These are phyloP conservation scores for Cardamine occulta DNA, from an alignment of 345 rosid species.

Conservation along the genomic window DNA sequence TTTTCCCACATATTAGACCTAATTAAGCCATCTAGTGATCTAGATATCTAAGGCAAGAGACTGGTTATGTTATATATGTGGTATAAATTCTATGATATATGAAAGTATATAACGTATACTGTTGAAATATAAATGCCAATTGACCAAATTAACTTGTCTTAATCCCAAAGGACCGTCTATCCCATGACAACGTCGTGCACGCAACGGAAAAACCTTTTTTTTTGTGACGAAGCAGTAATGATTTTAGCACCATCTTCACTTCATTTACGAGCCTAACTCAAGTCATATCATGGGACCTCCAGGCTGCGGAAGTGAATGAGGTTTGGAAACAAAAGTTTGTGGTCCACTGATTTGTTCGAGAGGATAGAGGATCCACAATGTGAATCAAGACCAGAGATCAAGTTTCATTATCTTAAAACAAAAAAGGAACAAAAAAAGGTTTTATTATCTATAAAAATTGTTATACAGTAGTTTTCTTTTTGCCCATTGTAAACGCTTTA, in stretches of 20 bases:
- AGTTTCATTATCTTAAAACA: too few species aligned
- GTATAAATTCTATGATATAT: not conserved
- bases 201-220: constrained; percentile 25
- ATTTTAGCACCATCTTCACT: constrained; percentile 17
- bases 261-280: not conserved
- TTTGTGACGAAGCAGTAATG: constrained; percentile 7
- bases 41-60: constrained; percentile 26
- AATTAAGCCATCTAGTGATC: constrained; percentile 6
- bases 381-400: not conserved
- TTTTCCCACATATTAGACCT: constrained; percentile 2
- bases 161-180: constrained; percentile 27
- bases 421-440: too few species aligned
- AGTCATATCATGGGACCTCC: not conserved
- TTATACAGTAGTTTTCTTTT: not conserved
- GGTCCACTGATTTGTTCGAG: not conserved
- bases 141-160: constrained; percentile 23
- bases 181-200: constrained; percentile 37
- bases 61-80: not conserved
- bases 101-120: not conserved
- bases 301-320: not conserved
- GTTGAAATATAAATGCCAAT: constrained; percentile 27
- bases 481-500: not conserved
- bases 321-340: not conserved
- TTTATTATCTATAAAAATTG: too few species aligned
- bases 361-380: not conserved